Evolutionary conservation across 345 rosid genomes (phyloP).

Genomic region (Geranium brycei): DNA sequence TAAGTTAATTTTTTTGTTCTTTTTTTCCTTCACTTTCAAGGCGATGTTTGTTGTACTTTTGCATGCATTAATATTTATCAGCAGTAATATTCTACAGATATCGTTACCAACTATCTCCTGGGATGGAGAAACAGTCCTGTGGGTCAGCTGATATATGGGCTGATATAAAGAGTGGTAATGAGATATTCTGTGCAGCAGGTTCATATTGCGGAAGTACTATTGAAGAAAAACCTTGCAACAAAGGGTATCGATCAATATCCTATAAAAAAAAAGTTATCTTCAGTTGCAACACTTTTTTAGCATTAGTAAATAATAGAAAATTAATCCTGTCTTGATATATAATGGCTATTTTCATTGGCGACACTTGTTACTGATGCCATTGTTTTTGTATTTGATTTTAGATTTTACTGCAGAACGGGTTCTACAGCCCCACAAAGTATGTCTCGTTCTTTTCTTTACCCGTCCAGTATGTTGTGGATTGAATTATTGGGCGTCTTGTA

Average conservation of each 20-base stretch:
- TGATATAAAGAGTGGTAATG: conserved; percentile 57
- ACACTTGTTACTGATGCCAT: conserved; percentile 1
- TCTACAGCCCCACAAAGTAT: conserved; percentile 56
- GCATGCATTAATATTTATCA: conserved; percentile 26
- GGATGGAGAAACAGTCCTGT: conserved; percentile 60
- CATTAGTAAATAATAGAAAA: not conserved
- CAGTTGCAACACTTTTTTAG: not conserved
- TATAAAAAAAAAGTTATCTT: conserved; percentile 9
- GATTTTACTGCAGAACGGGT: conserved; percentile 85
- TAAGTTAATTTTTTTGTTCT: conserved; percentile 32
- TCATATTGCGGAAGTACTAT: conserved; percentile 77
- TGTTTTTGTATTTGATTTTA: conserved; percentile 22
- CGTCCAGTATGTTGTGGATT: not conserved
- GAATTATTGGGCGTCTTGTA: not conserved
- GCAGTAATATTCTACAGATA: conserved; percentile 62
- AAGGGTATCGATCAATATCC: conserved; percentile 57
- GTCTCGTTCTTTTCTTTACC: conserved; percentile 7
- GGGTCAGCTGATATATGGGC: conserved; percentile 98
- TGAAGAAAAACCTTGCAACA: conserved; percentile 63
- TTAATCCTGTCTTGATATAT: not conserved
- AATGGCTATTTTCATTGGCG: no score
- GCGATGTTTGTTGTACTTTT: conserved; percentile 9
- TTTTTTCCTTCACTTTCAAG: not conserved
- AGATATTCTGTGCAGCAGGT: conserved; percentile 85
- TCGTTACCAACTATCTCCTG: conserved; percentile 74